Evolutionary conservation across 345 rosid genomes (phyloP).

Genomic region (Eutrema heterophyllum): DNA sequence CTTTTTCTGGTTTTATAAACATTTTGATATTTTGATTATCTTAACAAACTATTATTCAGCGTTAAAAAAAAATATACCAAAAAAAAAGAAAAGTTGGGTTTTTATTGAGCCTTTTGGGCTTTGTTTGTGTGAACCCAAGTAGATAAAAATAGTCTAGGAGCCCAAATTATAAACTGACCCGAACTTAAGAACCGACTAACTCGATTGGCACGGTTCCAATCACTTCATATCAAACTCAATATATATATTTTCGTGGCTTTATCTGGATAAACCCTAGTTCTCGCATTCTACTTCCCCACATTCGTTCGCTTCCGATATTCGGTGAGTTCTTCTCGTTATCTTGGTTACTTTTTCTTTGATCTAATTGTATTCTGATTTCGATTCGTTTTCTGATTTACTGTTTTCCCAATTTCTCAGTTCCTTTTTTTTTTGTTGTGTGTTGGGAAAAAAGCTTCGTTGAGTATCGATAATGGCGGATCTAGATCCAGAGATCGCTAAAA

Average conservation of each 20-base stretch:
- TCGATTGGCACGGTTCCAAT: constrained; percentile 5
- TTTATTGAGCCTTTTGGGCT: background rate
- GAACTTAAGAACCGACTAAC: constrained; percentile 1
- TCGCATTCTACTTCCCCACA: background rate
- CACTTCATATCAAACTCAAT: background rate
- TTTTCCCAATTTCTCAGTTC: background rate
- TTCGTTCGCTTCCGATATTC: background rate
- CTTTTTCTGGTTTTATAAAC: too few species aligned
- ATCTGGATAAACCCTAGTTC: constrained; percentile 22
- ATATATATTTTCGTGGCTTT: background rate
- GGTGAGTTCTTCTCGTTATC: background rate
- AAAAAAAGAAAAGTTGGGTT: too few species aligned
- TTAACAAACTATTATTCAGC: too few species aligned
- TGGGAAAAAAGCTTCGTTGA: constrained; percentile 2
- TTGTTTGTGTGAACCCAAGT: background rate
- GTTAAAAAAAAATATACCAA: too few species aligned
- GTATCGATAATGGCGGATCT: constrained; percentile 34
- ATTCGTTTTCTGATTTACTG: background rate
- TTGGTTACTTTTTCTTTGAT: background rate
- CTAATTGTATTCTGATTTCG: background rate
- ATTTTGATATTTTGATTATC: too few species aligned
- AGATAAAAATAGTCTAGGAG: background rate
- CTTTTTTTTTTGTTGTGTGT: background rate
- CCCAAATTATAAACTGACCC: background rate
- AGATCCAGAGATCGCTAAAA: constrained; percentile 77